Percentiles rank a stretch among this genome's conserved stretches.
Conservation (phyloP, 2,329 filamentous ascomycete genomes). For the Fusarium sp. region DNA sequence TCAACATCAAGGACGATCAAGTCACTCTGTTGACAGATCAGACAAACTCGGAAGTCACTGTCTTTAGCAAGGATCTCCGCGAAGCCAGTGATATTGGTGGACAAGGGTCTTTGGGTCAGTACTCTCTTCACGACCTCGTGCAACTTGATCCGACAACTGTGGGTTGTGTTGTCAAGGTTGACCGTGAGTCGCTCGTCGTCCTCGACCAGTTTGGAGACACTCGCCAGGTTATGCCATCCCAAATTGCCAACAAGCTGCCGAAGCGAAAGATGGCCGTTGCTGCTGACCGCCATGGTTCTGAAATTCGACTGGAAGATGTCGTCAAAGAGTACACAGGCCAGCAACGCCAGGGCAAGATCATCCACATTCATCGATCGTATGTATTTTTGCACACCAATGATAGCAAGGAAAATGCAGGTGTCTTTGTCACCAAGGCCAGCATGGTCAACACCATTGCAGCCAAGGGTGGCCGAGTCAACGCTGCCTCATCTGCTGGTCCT, state of each 20-base stretch:
- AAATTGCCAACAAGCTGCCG: conserved; percentile 90
- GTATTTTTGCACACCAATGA: conserved; percentile 91
- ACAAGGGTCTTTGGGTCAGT: conserved; percentile 87
- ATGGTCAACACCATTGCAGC: conserved; percentile 94
- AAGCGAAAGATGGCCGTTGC: conserved; percentile 88
- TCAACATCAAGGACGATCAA: conserved; percentile 91
- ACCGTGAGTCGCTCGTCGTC: conserved; percentile 90
- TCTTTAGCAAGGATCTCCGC: conserved; percentile 96
- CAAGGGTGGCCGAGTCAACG: conserved; percentile 86
- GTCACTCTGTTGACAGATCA: conserved; percentile 95
- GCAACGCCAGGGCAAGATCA: conserved; percentile 86
- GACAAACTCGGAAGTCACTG: conserved; percentile 92
- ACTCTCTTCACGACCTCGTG: conserved; percentile 92
- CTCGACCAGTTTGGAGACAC: conserved; percentile 91
- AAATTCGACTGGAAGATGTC: conserved; percentile 92
- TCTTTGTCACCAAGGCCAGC: conserved; percentile 88
- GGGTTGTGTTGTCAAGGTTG: conserved; percentile 93
- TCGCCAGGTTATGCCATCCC: conserved; percentile 87
- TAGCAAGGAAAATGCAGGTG: conserved; percentile 86
- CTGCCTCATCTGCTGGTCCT: conserved; percentile 70
- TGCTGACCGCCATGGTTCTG: conserved; percentile 92
- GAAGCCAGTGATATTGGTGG: conserved; percentile 94
- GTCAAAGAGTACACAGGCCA: conserved; percentile 93
- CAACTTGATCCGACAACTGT: conserved; percentile 95
- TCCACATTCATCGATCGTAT: conserved; percentile 94